Evolutionary conservation across 2,329 filamentous ascomycete species (phyloP), one percentile per base, ranked within the genome.

Genomic region (Diplodia scrobiculata): DNA sequence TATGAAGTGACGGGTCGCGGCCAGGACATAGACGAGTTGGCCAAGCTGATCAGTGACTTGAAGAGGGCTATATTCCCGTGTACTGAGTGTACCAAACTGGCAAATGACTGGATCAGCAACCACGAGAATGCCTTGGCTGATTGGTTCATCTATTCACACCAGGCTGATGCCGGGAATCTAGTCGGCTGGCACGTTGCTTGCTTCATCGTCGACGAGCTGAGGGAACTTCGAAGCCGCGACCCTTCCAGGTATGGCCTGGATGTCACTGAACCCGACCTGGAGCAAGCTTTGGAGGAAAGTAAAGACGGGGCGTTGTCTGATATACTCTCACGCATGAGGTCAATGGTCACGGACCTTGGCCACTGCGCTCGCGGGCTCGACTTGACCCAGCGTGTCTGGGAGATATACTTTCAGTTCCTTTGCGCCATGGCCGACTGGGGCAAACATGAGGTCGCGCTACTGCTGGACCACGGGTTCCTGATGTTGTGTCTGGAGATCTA

Each of bases 1-100:
- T 89, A 93, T 70, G 90, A 94, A 73, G 83, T 96, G 50, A 84
- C 91, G 13, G 86, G 89, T 53, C 86, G 91, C 66, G 83, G 86
- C 3, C 91, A 90, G 74, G 89, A 92, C 48, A 73, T 85, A 1
- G 84, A 87, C 0, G 85, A 89, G 50, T 87, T 90, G 45, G 81
- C 84, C 1, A 74, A 78, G 9, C 85, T 89, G 63, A 80, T 86
- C 60, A 73, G 74, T 1, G 79, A 86, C 29, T 73, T 90, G 14
- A 76, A 79, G 13, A 79, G 79, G 21, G 80, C 85, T 41, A 82
- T 86, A 19, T 86, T 84, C 68, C 78, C 81, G 25, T 78, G 76
- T 55, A 54, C 72, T 72, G 81, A 63, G 17, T 90, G 88, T 72
- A 54, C 14, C 3, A 63, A 66, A 36, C 14, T 55, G 36, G 29